Percentiles rank a stretch among this genome's conserved stretches.
Evolutionary conservation across 1,284 basidiomycete genomes (phyloP).

Genomic region (Fomitopsis betulina): DNA sequence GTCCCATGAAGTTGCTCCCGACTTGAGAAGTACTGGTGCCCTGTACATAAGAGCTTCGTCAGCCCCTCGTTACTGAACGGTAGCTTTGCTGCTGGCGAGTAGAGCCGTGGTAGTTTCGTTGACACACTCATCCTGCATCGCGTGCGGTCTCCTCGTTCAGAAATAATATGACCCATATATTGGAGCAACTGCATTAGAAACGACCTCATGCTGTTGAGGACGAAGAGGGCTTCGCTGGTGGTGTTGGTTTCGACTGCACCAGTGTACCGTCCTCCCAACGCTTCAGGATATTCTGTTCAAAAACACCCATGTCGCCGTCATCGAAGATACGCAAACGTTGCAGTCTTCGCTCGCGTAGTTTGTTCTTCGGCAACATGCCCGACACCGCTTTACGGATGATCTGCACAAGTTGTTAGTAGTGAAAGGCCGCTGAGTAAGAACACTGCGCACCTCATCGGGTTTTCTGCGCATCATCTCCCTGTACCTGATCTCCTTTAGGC

Average conservation of each 20-base stretch:
- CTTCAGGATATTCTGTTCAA: conserved; percentile 63
- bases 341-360: conserved; percentile 79
- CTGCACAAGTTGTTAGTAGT: conserved; percentile 36
- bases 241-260: conserved; percentile 3
- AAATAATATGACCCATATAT: not conserved
- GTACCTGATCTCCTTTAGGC: conserved; percentile 87
- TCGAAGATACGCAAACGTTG: conserved; percentile 86
- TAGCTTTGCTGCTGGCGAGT: too few species aligned
- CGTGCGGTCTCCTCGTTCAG: not conserved
- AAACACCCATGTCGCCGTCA: conserved; percentile 64
- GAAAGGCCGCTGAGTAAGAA: not conserved
- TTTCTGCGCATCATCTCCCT: conserved; percentile 78
- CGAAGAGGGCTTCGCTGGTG: not conserved
- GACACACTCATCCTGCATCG: too few species aligned
- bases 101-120: too few species aligned
- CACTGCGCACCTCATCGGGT: conserved; percentile 81
- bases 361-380: conserved; percentile 97
- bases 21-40: too few species aligned
- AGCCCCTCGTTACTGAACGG: too few species aligned
- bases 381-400: conserved; percentile 94
- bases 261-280: conserved; percentile 76
- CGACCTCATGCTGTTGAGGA: not conserved
- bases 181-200: too few species aligned
- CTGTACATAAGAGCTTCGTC: too few species aligned
- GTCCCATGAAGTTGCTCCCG: not conserved